These are phyloP conservation scores for Penicillium odoratum DNA, from an alignment of 495 filamentous ascomycete species.

Conservation along the genomic window DNA sequence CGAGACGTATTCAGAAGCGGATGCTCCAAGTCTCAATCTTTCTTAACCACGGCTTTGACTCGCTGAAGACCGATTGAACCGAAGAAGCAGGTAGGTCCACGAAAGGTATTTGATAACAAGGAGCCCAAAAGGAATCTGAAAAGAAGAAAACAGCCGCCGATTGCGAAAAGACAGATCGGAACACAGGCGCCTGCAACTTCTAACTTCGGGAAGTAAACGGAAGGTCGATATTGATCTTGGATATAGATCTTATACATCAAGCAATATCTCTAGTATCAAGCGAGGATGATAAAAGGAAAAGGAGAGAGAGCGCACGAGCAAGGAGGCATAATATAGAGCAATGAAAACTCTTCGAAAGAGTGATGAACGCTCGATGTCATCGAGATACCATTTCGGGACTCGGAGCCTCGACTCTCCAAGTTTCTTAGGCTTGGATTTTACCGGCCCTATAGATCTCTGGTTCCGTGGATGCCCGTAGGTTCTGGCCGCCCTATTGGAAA, in stretches of 20 bases:
- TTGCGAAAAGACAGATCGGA: constrained; percentile 6
- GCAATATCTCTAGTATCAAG: neutral
- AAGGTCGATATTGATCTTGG: neutral
- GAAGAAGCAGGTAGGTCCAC: constrained; percentile 4
- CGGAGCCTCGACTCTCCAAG: constrained; percentile 6
- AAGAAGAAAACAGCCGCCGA: constrained; percentile 8
- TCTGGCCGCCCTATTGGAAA: constrained; percentile 23
- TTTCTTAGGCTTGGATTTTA: constrained; percentile 1
- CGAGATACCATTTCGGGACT: constrained; percentile 9
- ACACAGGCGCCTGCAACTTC: neutral
- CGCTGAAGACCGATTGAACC: neutral
- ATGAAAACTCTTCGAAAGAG: constrained; percentile 4
- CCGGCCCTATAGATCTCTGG: neutral
- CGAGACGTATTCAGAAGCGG: neutral
- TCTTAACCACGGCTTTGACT: neutral
- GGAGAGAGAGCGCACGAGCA: constrained; percentile 3
- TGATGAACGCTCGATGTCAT: constrained; percentile 32
- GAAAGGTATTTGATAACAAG: constrained; percentile 1
- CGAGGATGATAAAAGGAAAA: neutral
- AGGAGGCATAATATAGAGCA: constrained; percentile 21
- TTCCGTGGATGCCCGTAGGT: constrained; percentile 12
- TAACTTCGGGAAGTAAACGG: neutral
- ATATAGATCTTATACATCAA: neutral
- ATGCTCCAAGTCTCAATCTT: neutral
- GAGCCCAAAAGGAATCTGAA: constrained; percentile 1